Conservation (phyloP, 208 protist species). For the Strigomonas oncopelti region DNA sequence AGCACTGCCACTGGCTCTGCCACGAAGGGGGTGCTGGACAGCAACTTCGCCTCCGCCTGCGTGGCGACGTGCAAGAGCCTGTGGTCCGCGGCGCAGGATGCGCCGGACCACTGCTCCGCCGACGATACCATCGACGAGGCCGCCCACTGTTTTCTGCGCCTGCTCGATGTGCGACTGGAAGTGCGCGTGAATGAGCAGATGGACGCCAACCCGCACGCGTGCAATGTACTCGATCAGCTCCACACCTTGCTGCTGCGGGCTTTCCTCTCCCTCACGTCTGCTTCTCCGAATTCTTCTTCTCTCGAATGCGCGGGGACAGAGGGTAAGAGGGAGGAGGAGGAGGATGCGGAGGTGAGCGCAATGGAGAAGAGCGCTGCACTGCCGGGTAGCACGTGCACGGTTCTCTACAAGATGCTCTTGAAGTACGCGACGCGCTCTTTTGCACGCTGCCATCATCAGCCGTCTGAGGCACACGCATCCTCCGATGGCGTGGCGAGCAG, state of each 20-base stretch:
- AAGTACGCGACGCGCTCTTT: background rate
- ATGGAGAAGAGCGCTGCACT: too few relatives aligned
- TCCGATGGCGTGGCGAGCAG: background rate
- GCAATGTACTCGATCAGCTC: constrained; percentile 1
- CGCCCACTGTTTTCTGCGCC: constrained; percentile 2
- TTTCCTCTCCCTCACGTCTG: background rate
- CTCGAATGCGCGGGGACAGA: too few relatives aligned
- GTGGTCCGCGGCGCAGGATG: background rate
- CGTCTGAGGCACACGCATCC: too few relatives aligned
- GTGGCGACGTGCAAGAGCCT: background rate
- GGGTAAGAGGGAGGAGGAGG: too few relatives aligned
- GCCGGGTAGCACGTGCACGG: background rate
- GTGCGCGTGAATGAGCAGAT: background rate
- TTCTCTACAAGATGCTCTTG: background rate
- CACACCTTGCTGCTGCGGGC: background rate
- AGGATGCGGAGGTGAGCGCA: too few relatives aligned
- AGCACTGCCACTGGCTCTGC: background rate
- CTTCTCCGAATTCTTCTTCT: too few relatives aligned
- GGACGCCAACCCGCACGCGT: background rate
- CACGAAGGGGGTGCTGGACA: background rate
- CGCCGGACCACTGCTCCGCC: background rate
- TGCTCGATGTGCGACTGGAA: background rate
- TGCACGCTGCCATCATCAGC: constrained; percentile 1
- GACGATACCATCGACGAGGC: background rate
- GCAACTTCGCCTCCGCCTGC: background rate